Percentiles rank a stretch among this genome's conserved stretches.
phyloP scores from a whole-genome alignment of 1,284 basidiomycete species.

The Pseudozyma sp. region DNA sequence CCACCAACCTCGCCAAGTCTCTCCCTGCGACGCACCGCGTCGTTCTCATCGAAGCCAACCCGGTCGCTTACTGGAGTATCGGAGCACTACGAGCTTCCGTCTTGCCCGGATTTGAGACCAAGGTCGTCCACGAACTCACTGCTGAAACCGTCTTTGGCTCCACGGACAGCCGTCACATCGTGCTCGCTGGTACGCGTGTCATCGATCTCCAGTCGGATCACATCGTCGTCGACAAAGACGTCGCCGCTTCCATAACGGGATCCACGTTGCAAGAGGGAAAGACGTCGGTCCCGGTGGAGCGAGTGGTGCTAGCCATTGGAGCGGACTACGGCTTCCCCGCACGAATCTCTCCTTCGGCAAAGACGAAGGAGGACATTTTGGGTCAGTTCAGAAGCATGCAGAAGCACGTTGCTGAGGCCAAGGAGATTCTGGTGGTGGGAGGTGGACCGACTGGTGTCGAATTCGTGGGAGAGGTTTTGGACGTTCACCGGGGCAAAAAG shows the following conservation, averaged over 20 bases:
- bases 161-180: constrained; percentile 28
- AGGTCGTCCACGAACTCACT: constrained; percentile 33
- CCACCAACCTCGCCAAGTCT: constrained; percentile 62
- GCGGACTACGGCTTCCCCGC: constrained; percentile 36
- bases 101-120: constrained; percentile 65
- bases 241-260: constrained; percentile 5
- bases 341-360: constrained; percentile 8
- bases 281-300: constrained; percentile 26
- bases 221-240: constrained; percentile 27
- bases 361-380: constrained; percentile 24
- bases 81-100: constrained; percentile 69
- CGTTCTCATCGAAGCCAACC: constrained; percentile 70
- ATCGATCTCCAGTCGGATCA: constrained; percentile 17
- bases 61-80: constrained; percentile 68
- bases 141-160: constrained; percentile 20
- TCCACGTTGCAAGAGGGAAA: background rate
- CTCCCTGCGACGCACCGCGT: constrained; percentile 69
- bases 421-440: constrained; percentile 50
- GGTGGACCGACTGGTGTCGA: constrained; percentile 71
- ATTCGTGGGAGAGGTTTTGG: constrained; percentile 68
- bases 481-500: constrained; percentile 28
- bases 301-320: constrained; percentile 39
- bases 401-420: constrained; percentile 29
- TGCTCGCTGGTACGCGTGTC: constrained; percentile 18
- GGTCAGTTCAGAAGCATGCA: constrained; percentile 31